Evolutionary conservation across 805 yeast species (phyloP).

Genomic region (Phaffomyces thermotolerans): DNA sequence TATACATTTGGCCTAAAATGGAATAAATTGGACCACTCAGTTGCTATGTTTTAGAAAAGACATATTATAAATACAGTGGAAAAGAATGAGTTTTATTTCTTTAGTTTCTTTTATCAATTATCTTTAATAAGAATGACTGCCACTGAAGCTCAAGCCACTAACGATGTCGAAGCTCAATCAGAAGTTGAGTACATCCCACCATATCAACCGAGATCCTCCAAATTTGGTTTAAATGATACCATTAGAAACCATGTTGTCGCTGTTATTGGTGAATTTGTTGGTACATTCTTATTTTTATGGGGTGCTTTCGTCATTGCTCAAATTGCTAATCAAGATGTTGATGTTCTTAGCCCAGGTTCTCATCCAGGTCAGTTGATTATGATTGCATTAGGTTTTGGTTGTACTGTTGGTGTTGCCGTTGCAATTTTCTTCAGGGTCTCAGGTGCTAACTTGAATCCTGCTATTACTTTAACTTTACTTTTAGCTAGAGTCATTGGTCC

Average conservation of each 20-base stretch:
- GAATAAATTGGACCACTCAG: too few species aligned
- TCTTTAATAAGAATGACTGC: conserved; percentile 6
- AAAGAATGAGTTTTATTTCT: too few species aligned
- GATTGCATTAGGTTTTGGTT: conserved; percentile 85
- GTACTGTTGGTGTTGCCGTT: conserved; percentile 71
- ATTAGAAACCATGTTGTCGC: conserved; percentile 59
- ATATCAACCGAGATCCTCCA: conserved; percentile 26
- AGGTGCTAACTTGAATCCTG: conserved; percentile 89
- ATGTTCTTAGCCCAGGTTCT: conserved; percentile 32
- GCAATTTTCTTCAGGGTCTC: conserved; percentile 66
- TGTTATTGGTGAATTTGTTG: conserved; percentile 73
- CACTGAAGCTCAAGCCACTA: conserved; percentile 4
- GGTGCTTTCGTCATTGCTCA: conserved; percentile 78
- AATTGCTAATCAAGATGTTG: conserved; percentile 59
- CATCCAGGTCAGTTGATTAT: conserved; percentile 64
- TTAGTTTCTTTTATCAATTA: background rate
- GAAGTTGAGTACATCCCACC: conserved; percentile 33
- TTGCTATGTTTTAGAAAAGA: too few species aligned
- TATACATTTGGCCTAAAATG: too few species aligned
- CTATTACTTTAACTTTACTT: conserved; percentile 70
- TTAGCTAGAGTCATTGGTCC: conserved; percentile 70
- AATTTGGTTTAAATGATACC: conserved; percentile 31
- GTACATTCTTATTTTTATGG: conserved; percentile 81
- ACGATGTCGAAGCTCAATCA: conserved; percentile 35
- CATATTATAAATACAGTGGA: too few species aligned